phyloP scores from a whole-genome alignment of 2,329 filamentous ascomycete genomes.

The Hypoxylon sp. region DNA sequence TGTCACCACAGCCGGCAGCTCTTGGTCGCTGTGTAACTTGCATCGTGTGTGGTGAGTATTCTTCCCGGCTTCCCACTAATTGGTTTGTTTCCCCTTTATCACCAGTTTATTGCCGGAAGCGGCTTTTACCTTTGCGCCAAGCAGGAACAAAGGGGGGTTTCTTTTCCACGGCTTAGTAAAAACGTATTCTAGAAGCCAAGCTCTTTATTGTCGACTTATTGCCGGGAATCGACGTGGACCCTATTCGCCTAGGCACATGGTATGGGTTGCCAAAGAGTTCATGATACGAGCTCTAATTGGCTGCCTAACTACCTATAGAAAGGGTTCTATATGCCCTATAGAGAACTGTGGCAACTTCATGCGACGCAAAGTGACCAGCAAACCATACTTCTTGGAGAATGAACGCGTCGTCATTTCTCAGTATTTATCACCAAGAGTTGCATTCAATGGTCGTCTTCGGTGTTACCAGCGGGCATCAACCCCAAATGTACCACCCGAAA shows the following conservation, averaged over 20 bases:
- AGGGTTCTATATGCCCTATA: not conserved
- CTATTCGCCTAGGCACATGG: not conserved
- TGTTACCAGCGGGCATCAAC: not conserved
- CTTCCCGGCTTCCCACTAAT: not conserved
- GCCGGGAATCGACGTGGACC: not conserved
- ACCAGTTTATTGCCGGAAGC: slow-evolving; percentile 5
- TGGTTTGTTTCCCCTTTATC: not conserved
- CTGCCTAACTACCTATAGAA: not conserved
- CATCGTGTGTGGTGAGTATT: not conserved
- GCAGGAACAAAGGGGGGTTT: not conserved
- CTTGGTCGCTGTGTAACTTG: not conserved
- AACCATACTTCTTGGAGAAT: not conserved
- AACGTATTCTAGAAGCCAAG: not conserved
- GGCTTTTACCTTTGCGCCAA: not conserved
- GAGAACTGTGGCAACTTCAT: not conserved
- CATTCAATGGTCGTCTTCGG: not conserved
- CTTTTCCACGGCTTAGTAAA: not conserved
- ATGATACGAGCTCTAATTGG: not conserved
- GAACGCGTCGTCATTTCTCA: not conserved
- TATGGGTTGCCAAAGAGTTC: not conserved
- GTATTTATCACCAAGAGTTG: not conserved
- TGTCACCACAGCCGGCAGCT: not conserved
- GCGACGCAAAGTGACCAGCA: not conserved
- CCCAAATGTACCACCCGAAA: not conserved
- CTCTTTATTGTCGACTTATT: not conserved